Conservation (phyloP, 129 eudicot species). For the Glebionis coronaria region DNA sequence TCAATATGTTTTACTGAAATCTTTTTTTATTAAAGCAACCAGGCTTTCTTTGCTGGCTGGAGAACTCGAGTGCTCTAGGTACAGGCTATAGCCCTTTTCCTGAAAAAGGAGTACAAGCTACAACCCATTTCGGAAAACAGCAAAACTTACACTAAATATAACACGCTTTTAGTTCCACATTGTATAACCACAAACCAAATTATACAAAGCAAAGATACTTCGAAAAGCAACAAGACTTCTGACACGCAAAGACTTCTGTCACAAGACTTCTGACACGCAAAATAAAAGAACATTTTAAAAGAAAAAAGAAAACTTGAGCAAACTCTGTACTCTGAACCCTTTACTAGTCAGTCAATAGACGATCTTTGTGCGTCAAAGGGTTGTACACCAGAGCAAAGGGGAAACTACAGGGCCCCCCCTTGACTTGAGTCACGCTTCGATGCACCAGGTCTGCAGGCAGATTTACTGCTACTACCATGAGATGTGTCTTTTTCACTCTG, state of each 20-base stretch:
- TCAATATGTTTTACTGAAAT: too few species aligned
- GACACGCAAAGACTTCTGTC: too few species aligned
- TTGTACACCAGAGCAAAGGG: constrained; percentile 3
- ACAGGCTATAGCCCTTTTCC: background rate
- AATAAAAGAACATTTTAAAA: background rate
- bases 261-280: constrained; percentile 17
- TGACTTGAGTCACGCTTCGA: constrained; percentile 60
- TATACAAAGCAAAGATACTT: constrained; percentile 6
- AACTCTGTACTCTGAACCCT: background rate
- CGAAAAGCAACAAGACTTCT: constrained; percentile 10
- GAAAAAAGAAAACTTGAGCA: background rate
- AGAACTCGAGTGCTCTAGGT: too few species aligned
- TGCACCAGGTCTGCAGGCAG: constrained; percentile 53
- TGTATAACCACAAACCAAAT: constrained; percentile 5
- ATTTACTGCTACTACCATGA: constrained; percentile 55
- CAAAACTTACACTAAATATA: background rate
- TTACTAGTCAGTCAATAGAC: background rate
- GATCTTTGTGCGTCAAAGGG: background rate
- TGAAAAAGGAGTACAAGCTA: background rate
- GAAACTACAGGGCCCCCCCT: constrained; percentile 14
- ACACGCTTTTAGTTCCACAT: background rate
- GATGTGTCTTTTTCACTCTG: constrained; percentile 53
- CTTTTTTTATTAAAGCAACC: too few species aligned
- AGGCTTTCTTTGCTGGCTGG: too few species aligned
- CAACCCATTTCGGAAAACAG: background rate